Evolutionary conservation across 2,329 filamentous ascomycete species (phyloP).

Genomic region (Trichoderma arundinaceum): DNA sequence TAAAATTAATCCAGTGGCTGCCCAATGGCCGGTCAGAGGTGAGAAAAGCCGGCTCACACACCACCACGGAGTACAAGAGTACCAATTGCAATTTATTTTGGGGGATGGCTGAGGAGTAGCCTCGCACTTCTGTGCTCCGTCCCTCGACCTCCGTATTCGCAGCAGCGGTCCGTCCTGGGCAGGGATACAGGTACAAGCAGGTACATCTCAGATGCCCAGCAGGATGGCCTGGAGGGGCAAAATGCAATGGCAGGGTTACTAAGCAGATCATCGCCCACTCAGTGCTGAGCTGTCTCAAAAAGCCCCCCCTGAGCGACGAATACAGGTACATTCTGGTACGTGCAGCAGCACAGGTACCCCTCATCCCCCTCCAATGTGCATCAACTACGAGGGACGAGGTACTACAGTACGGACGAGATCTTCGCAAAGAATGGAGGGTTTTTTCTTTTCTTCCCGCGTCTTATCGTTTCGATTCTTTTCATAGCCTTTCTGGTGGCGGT

Average conservation of each 20-base stretch:
- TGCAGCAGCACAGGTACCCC: neutral
- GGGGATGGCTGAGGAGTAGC: too few species aligned
- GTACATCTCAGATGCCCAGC: neutral
- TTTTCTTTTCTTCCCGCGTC: neutral
- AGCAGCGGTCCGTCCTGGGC: neutral
- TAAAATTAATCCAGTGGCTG: slow-evolving; percentile 14
- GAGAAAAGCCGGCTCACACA: too few species aligned
- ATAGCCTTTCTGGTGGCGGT: slow-evolving; percentile 7
- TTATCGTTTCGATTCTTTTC: neutral
- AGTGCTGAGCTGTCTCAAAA: neutral
- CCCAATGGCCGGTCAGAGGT: neutral
- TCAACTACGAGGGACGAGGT: neutral
- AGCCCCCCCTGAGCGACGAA: slow-evolving; percentile 2
- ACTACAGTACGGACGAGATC: slow-evolving; percentile 5
- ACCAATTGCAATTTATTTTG: too few species aligned
- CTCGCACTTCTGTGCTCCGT: too few species aligned
- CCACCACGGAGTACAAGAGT: too few species aligned
- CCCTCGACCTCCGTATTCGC: slow-evolving; percentile 10
- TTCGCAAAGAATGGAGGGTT: neutral
- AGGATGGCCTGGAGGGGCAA: slow-evolving; percentile 16
- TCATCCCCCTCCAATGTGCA: neutral
- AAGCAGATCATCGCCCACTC: slow-evolving; percentile 5
- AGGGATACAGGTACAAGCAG: neutral
- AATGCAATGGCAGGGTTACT: slow-evolving; percentile 4
- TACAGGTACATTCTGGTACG: neutral